Evolutionary conservation across 2,329 filamentous ascomycete genomes (phyloP).

Genomic region (Fusarium sp.): DNA sequence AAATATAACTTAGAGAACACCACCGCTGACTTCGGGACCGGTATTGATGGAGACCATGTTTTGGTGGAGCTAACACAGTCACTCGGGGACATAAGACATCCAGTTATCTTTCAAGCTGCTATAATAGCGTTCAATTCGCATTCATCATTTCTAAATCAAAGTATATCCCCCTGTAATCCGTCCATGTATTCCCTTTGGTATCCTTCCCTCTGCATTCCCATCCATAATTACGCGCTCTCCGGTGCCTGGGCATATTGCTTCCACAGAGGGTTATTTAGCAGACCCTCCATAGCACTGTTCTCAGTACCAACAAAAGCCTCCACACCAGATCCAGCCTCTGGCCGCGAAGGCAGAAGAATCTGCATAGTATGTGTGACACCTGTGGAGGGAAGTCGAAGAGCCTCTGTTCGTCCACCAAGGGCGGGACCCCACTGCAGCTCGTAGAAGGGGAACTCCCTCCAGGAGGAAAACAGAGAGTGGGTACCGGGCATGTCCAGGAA

Average conservation of each 20-base stretch:
- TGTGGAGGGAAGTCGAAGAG: conserved; percentile 5
- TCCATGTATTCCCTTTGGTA: background rate
- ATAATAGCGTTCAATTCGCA: background rate
- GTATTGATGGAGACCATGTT: too few species aligned
- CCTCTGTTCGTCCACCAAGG: background rate
- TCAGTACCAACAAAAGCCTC: conserved; percentile 18
- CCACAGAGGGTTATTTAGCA: conserved; percentile 10
- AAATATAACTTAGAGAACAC: too few species aligned
- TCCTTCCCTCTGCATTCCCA: background rate
- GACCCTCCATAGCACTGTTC: conserved; percentile 7
- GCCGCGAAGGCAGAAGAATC: conserved; percentile 1
- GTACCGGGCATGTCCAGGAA: conserved; percentile 25
- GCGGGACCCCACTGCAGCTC: conserved; percentile 23
- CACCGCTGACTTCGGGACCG: too few species aligned
- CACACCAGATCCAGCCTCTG: conserved; percentile 9
- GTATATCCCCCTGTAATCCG: rapidly evolving
- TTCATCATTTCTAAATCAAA: background rate
- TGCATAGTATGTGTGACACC: conserved; percentile 27
- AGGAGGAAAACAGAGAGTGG: conserved; percentile 12
- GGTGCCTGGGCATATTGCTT: conserved; percentile 1
- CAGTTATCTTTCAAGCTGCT: background rate
- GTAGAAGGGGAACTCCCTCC: conserved; percentile 28
- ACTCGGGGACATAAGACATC: too few species aligned
- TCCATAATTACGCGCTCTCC: background rate
- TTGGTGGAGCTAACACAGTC: too few species aligned